Conservation (phyloP, 805 yeast species). For the Hanseniaspora lindneri region DNA sequence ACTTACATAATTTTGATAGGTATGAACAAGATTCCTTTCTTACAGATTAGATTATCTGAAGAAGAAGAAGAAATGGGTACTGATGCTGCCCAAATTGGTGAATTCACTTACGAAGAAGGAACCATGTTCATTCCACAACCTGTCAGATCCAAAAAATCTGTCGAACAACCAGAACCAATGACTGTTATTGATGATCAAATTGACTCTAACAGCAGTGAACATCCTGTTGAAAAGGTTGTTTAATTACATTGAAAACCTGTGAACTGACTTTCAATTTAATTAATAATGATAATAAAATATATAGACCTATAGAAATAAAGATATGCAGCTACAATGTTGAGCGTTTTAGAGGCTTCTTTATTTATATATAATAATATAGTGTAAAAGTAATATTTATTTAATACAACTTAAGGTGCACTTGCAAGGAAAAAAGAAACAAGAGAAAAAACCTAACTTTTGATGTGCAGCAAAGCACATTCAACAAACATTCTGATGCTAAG, state of each 20-base stretch:
- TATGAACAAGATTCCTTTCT: constrained; percentile 67
- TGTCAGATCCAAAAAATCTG: constrained; percentile 44
- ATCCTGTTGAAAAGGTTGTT: constrained; percentile 13
- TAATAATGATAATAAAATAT: neutral
- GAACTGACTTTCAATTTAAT: neutral
- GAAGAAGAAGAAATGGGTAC: constrained; percentile 84
- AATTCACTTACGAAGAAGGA: constrained; percentile 60
- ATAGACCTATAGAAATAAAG: too few species aligned
- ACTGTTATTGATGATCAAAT: constrained; percentile 31
- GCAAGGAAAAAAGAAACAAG: too few species aligned
- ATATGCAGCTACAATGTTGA: neutral
- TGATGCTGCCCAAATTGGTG: constrained; percentile 85
- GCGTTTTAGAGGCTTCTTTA: neutral
- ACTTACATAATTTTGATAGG: constrained; percentile 54
- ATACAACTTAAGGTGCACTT: neutral
- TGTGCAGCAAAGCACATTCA: too few species aligned
- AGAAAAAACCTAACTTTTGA: too few species aligned
- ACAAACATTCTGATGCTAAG: too few species aligned
- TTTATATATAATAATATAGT: neutral
- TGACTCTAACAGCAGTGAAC: constrained; percentile 16
- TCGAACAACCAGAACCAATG: constrained; percentile 24
- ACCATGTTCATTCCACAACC: constrained; percentile 66
- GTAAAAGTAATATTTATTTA: neutral
- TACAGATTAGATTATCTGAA: constrained; percentile 68
- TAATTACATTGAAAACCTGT: neutral